Conservation (phyloP, 2,329 filamentous ascomycete species). For the Nakataea oryzae region DNA sequence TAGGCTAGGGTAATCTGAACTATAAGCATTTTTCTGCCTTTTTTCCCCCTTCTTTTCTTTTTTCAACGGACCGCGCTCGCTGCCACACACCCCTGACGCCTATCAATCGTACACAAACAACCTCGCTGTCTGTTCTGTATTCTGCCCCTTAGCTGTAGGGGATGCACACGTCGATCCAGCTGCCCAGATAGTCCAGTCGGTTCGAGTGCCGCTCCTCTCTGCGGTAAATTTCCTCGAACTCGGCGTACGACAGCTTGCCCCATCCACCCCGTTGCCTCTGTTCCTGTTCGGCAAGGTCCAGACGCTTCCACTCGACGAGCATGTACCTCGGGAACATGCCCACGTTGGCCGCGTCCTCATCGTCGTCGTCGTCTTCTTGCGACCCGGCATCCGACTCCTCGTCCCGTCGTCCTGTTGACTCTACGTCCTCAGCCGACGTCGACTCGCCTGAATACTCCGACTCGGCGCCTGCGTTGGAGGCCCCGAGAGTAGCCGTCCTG, state of each 20-base stretch:
- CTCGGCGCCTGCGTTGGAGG: not conserved
- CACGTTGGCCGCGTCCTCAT: not conserved
- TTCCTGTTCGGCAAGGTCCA: conserved; percentile 58
- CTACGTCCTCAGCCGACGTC: not conserved
- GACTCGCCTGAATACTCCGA: not conserved
- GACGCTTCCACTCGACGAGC: conserved; percentile 37
- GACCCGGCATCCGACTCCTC: not conserved
- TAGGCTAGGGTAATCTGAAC: not conserved
- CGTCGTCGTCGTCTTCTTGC: not conserved
- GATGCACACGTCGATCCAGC: conserved; percentile 80
- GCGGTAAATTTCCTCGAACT: conserved; percentile 70
- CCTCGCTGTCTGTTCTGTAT: conserved; percentile 19
- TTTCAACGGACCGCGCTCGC: not conserved
- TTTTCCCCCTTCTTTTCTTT: no score
- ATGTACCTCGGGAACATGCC: conserved; percentile 18
- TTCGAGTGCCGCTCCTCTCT: conserved; percentile 51
- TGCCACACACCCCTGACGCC: no score
- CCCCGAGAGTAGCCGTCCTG: not conserved
- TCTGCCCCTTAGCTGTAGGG: conserved; percentile 33
- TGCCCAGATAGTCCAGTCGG: conserved; percentile 70
- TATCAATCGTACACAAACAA: not conserved
- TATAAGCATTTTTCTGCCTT: no score
- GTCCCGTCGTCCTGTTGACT: conserved; percentile 3
- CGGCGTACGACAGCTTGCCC: conserved; percentile 65
- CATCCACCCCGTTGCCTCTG: conserved; percentile 65